Evolutionary conservation across 2,329 filamentous ascomycete genomes (phyloP), one percentile per base, ranked within the genome.

Genomic region (Zelopaecilomyces penicillatus): DNA sequence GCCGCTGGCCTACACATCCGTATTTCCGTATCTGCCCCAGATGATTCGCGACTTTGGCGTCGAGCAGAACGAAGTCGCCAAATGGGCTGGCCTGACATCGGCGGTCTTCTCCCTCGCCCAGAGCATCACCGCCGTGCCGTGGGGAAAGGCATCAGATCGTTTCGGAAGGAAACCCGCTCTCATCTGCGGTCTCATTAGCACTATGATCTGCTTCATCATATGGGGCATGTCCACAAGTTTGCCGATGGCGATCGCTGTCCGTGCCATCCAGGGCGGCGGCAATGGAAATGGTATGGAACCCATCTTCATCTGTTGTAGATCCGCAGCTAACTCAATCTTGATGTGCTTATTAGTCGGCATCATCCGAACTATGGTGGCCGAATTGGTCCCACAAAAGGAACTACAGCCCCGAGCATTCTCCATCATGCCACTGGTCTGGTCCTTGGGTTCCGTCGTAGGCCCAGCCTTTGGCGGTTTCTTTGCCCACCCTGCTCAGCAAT

Each of bases 351-450:
- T 42, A 82, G 83, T 91, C n/a, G 86, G 93, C 2, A 96, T 96
- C 50, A 83, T 96, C 51, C 72, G 90, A 52, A 95, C 88, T 11
- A 88, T 93, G 69, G 89, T 96, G 2, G 91, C 91, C 0, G 91
- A 96, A 63, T 82, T 96, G 75, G 89, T 95, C 2, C 86, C 88
- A 0, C 82, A 93, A 62, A 88, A 78, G 61, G 85, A 89, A 58
- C 71, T 95, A 5, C 91, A 96, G 58, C 90, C 91, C 0, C 74
- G 81, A 42, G 93, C 93, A 0, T 97, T 97, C 63, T 89, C 84
- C 51, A 73, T 97, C 38, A 96, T 97, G 90, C 91, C 91, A 4
- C 67, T 97, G 11, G 86, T 79, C 30, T 97, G 88, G 85, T 89
- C 83, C 8, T 70, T 96, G 42, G 91, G 91, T 1, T 85, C 82